Evolutionary conservation across 2,329 filamentous ascomycete genomes (phyloP).

Genomic region (Acrocalymma vagum): DNA sequence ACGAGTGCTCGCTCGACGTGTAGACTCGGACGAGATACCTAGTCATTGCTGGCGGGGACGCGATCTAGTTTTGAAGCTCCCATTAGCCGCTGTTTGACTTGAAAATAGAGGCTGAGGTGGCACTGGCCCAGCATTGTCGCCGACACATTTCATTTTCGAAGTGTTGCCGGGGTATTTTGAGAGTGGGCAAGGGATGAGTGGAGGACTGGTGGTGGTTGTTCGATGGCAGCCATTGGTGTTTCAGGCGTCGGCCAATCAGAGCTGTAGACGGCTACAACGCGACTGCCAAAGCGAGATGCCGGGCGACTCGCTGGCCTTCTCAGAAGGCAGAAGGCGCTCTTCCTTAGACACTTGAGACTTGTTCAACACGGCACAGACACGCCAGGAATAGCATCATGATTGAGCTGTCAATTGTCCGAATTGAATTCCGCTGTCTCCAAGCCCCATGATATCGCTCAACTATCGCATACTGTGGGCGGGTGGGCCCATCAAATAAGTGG

Average conservation of each 20-base stretch:
- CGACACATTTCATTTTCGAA: constrained; percentile 28
- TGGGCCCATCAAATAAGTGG: too few species aligned
- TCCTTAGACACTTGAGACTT: background rate
- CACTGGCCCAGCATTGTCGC: constrained; percentile 43
- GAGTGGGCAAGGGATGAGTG: constrained; percentile 20
- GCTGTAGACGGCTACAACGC: constrained; percentile 15
- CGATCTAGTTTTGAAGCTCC: constrained; percentile 46
- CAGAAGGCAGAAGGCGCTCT: constrained; percentile 11
- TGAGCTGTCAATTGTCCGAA: background rate
- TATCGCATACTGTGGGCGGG: too few species aligned
- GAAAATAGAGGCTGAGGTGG: constrained; percentile 32
- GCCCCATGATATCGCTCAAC: too few species aligned
- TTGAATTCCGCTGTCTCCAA: too few species aligned
- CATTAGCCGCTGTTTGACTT: constrained; percentile 47
- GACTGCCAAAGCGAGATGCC: constrained; percentile 9
- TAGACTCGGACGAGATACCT: constrained; percentile 29
- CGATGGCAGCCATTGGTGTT: constrained; percentile 27
- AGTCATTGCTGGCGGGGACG: constrained; percentile 34
- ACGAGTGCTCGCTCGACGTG: too few species aligned
- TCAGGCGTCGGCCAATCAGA: constrained; percentile 37
- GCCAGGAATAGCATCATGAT: constrained; percentile 15
- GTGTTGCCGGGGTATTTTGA: constrained; percentile 28
- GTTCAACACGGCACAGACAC: constrained; percentile 9
- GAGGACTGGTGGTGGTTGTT: constrained; percentile 41
- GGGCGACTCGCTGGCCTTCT: constrained; percentile 30